Evolutionary conservation across 805 yeast species (phyloP).

Genomic region (Hanseniaspora clermontiae): DNA sequence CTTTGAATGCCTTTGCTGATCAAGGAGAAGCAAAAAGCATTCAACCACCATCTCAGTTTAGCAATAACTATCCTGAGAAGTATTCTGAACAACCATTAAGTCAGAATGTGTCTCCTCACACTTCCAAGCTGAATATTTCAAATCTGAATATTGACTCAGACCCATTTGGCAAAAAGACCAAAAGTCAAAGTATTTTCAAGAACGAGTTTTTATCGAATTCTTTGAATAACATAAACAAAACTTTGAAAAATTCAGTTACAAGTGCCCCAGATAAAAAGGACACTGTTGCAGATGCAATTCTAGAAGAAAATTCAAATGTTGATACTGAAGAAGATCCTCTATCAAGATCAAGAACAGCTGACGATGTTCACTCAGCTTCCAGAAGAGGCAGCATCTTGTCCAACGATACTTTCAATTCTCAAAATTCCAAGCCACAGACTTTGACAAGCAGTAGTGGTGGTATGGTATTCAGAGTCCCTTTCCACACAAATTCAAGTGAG

Average conservation of each 20-base stretch:
- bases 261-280: not conserved
- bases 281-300: not conserved
- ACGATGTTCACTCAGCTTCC: not conserved
- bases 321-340: conserved; percentile 9
- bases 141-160: not conserved
- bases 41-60: not conserved
- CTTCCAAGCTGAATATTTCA: not conserved
- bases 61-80: not conserved
- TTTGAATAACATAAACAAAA: not conserved
- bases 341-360: conserved; percentile 1
- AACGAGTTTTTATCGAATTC: not conserved
- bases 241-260: not conserved
- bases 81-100: not conserved
- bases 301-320: not conserved
- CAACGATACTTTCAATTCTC: not conserved
- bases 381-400: conserved; percentile 7
- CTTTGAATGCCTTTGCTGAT: not conserved
- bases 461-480: conserved; percentile 50
- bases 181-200: conserved; percentile 4
- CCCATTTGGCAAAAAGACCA: not conserved
- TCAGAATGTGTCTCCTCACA: not conserved
- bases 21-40: not conserved
- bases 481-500: conserved; percentile 29
- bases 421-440: conserved; percentile 16
- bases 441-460: conserved; percentile 27